phyloP scores from a whole-genome alignment of 345 rosid species.

The Citrus australasica region DNA sequence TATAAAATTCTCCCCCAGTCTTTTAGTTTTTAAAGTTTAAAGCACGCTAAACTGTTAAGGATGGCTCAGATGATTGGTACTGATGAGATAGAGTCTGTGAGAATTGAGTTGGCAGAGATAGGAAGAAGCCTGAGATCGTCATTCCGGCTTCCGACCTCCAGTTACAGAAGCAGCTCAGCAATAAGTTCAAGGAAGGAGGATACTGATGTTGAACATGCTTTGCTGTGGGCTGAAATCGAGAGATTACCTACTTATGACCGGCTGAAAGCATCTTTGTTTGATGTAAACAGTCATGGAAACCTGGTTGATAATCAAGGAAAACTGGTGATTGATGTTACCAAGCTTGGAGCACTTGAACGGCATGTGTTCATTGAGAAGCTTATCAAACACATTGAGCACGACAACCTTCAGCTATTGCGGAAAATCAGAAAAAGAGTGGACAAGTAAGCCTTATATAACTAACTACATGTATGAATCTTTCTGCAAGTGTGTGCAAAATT shows the following conservation, averaged over 20 bases:
- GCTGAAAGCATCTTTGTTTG: conserved; percentile 49
- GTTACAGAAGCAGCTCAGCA: conserved; percentile 34
- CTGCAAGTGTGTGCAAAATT: neutral
- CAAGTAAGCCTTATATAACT: conserved; percentile 29
- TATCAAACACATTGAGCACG: conserved; percentile 62
- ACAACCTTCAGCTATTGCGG: conserved; percentile 50
- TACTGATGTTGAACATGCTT: conserved; percentile 33
- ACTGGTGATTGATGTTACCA: conserved; percentile 48
- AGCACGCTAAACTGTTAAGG: neutral
- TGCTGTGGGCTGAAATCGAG: conserved; percentile 68
- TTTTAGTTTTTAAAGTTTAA: neutral
- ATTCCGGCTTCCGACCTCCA: conserved; percentile 36
- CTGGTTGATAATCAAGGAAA: conserved; percentile 24
- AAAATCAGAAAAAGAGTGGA: conserved; percentile 49
- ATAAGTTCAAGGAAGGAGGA: conserved; percentile 24
- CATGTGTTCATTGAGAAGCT: conserved; percentile 58
- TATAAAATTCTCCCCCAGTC: neutral
- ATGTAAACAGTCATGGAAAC: conserved; percentile 11
- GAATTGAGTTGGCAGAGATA: conserved; percentile 53
- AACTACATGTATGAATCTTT: neutral
- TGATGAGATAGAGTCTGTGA: conserved; percentile 63
- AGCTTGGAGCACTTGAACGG: conserved; percentile 51
- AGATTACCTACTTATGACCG: conserved; percentile 67
- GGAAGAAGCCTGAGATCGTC: conserved; percentile 70
- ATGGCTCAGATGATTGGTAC: conserved; percentile 55